Percentiles rank a stretch among this genome's conserved stretches.
Evolutionary conservation across 148 eudicot genomes (phyloP).

Genomic region (Suaeda aralocaspica): DNA sequence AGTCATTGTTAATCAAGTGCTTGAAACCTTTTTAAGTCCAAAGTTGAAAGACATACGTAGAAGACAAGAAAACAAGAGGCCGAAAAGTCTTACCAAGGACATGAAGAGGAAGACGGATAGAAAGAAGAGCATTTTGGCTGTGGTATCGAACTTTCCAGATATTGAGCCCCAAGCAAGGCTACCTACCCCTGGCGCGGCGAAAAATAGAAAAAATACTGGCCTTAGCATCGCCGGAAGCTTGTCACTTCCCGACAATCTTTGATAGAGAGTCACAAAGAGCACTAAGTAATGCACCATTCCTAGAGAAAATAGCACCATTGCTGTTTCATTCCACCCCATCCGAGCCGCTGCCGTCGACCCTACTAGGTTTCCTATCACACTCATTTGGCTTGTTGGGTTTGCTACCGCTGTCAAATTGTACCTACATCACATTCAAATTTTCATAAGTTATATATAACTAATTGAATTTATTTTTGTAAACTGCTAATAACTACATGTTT

Average conservation of each 20-base stretch:
- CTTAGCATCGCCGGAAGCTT: constrained; percentile 27
- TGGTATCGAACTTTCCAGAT: constrained; percentile 30
- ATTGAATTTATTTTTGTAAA: too few relatives aligned
- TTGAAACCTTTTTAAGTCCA: too few relatives aligned
- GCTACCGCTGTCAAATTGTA: constrained; percentile 37
- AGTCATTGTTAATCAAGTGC: too few relatives aligned
- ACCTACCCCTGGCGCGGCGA: constrained; percentile 43
- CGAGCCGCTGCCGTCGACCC: constrained; percentile 37
- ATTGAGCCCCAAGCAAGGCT: constrained; percentile 48
- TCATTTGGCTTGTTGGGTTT: constrained; percentile 44
- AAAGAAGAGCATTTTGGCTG: constrained; percentile 47
- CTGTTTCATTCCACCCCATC: constrained; percentile 46
- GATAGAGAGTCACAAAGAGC: constrained; percentile 43
- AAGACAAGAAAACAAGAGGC: neutral
- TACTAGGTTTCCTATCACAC: constrained; percentile 42
- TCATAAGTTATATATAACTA: neutral
- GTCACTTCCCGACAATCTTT: constrained; percentile 28
- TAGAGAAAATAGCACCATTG: constrained; percentile 35
- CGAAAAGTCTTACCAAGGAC: constrained; percentile 36
- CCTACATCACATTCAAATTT: constrained; percentile 12
- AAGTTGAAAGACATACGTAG: too few relatives aligned
- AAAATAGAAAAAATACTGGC: constrained; percentile 47
- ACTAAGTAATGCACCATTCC: constrained; percentile 45
- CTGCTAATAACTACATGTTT: too few relatives aligned
- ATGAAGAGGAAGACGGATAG: constrained; percentile 44